A percentile compares a stretch with the other conserved stretches of the same genome.
Conservation (phyloP, 1,284 basidiomycete species). For the Pseudozyma sp. region DNA sequence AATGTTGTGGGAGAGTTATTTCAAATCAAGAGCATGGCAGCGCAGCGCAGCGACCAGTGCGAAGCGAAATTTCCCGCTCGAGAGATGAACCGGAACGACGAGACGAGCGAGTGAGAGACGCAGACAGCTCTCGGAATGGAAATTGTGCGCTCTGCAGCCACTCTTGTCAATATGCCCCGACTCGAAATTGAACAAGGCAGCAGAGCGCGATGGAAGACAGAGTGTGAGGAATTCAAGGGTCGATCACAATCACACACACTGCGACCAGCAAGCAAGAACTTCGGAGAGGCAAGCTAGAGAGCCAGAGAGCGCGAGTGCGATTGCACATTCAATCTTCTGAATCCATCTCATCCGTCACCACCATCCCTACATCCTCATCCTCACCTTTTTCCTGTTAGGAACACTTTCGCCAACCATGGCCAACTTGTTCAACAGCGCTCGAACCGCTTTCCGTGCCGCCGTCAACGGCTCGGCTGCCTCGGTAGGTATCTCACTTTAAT, state of each 20-base stretch:
- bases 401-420: slow-evolving; percentile 37
- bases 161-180: not conserved
- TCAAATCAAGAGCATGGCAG: too few relatives aligned
- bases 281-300: not conserved
- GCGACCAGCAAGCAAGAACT: not conserved
- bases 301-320: not conserved
- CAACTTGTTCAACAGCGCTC: slow-evolving; percentile 54
- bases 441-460: slow-evolving; percentile 50
- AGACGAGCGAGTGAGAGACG: not conserved
- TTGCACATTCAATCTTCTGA: slow-evolving; percentile 3
- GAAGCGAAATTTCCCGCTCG: slow-evolving; percentile 4
- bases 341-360: not conserved
- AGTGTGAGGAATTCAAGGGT: slow-evolving; percentile 1
- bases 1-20: not conserved
- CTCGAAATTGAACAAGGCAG: not conserved
- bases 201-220: too few relatives aligned
- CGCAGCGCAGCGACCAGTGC: not conserved
- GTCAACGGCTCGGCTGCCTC: slow-evolving; percentile 52
- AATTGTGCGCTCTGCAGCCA: not conserved
- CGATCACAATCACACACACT: slow-evolving; percentile 10
- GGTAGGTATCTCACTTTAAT: slow-evolving; percentile 31
- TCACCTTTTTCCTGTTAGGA: not conserved
- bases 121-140: slow-evolving; percentile 1
- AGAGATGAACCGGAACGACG: not conserved
- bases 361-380: slow-evolving; percentile 12